Evolutionary conservation across 225 moss, liverwort and hornwort species (phyloP).

Genomic region (Physcomitrium patens): DNA sequence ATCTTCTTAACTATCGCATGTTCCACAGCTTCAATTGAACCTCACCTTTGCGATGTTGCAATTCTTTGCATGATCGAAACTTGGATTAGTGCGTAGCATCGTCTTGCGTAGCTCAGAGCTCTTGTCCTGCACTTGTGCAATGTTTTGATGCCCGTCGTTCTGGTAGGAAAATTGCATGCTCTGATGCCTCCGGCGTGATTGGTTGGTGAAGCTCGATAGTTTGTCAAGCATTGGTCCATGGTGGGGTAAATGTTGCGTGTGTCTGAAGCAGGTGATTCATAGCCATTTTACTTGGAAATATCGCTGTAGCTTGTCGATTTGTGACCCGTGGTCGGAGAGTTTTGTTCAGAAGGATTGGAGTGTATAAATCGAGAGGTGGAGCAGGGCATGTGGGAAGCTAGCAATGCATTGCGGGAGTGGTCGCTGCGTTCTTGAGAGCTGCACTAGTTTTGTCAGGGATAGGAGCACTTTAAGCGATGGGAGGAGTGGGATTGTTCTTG

Average conservation of each 20-base stretch:
- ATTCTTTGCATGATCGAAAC: too few species aligned
- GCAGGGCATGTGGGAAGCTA: constrained; percentile 45
- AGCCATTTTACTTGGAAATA: background rate
- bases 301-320: background rate
- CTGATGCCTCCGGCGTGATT: too few species aligned
- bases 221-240: background rate
- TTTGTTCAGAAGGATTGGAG: background rate
- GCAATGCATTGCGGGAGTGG: constrained; percentile 51
- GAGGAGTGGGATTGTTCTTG: background rate
- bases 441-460: background rate
- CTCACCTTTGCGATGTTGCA: too few species aligned
- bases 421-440: constrained; percentile 22
- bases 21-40: too few species aligned
- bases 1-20: background rate
- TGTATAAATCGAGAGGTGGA: constrained; percentile 1
- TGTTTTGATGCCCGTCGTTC: too few species aligned
- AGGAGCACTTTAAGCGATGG: constrained; percentile 9
- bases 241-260: constrained; percentile 17
- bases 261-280: background rate
- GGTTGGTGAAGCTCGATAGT: too few species aligned
- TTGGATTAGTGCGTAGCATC: too few species aligned
- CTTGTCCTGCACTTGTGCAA: too few species aligned
- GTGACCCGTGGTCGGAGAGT: background rate
- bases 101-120: too few species aligned
- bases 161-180: too few species aligned